Evolutionary conservation across 2,329 filamentous ascomycete genomes (phyloP), one percentile per base, ranked within the genome.

Genomic region (Cytospora chrysosperma): DNA sequence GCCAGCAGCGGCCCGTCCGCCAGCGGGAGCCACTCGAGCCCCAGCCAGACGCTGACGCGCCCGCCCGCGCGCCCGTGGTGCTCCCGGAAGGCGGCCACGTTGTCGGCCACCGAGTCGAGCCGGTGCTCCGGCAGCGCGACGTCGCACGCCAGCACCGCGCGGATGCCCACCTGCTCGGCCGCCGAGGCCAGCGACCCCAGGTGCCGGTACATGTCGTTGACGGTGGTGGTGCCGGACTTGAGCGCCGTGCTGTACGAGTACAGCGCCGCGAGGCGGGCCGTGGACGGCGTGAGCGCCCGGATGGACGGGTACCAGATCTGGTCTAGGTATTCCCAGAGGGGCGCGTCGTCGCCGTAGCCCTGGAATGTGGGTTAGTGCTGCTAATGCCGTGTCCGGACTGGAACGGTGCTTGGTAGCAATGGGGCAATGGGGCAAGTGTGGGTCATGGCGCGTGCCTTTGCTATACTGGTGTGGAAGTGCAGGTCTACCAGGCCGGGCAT

Each of bases 201-300:
- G 26, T 66, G 65, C 10, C 69, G 59, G 55, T 73, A 71, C 57
- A 73, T 70, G 52, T 74, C 67, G 30, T 69, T 70, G 55, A 69
- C 66, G 1, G 66, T 62, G 2, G 68, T 69, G 3, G 69, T 70
- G 8, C 69, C 68, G 24, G 65, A 66, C 49, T 69, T 69, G 2
- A 69, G 47, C 2, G 68, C 68, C 13, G 66, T 68, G 49, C 62
- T 67, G 61, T 69, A 69, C 1, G 65, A 69, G 59, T 69, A 64
- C 1, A 69, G 63, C 26, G 67, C 65, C 19, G 65, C 67, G 1
- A 64, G 63, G 12, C 53, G 62, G 51, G 63, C 58, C 0, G 34
- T 57, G 26, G 60, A 50, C 4, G 68, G 67, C 0, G 63, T 69
- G 15, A 69, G 59, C 2, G 68, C 65, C n/a, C 68, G 62, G 28